Evolutionary conservation across 345 rosid genomes (phyloP), one percentile per base, ranked within the genome.

Genomic region (Toxicodendron radicans): DNA sequence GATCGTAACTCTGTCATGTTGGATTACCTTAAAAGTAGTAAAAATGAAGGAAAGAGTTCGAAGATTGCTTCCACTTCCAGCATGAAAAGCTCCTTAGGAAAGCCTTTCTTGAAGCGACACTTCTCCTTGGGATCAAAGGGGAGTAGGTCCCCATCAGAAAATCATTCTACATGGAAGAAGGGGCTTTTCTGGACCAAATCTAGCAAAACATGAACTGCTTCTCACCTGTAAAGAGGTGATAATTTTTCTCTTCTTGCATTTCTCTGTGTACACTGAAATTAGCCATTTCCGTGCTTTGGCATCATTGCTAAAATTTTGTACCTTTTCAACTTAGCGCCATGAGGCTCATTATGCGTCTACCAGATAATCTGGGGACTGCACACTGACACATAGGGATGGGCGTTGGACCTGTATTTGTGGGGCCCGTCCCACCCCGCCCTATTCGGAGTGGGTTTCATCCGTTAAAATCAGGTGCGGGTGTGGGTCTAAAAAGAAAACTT

Each of bases 101-200:
- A 81, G 76, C 97, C 97, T 68, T 90, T 93, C 82, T 80, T 92
- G 79, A 83, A 81, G 73, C 74, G 91, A 58, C 98, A 89, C 76
- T 93, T 96, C 64, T 92, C 97, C 17, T 87, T 96, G 63, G 92
- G 92, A 70, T 90, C 89, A 43, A 93, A 86, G 79, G 90, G 82
- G 27, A 81, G 82, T 76, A 87, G 82, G 73, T 75, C 89, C 58
- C 41, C 80, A n/a, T 60, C 83, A 66, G 97, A 89, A 75, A 87
- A 76, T 75, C 82, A 84, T 64, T 62, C 87, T n/a, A 54, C 79
- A 8, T 77, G 83, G 81, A 95, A 81, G 89, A 91, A 85, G 71
- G 93, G 97, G 43, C 81, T 93, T 81, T 93, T 95, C 80, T 95
- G 99, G 98, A 78, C 93, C 66, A 91, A 88, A 75, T 89, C 97